These are phyloP conservation scores for Eustoma russellianum DNA, from an alignment of 257 asterid species.

Conservation along the genomic window DNA sequence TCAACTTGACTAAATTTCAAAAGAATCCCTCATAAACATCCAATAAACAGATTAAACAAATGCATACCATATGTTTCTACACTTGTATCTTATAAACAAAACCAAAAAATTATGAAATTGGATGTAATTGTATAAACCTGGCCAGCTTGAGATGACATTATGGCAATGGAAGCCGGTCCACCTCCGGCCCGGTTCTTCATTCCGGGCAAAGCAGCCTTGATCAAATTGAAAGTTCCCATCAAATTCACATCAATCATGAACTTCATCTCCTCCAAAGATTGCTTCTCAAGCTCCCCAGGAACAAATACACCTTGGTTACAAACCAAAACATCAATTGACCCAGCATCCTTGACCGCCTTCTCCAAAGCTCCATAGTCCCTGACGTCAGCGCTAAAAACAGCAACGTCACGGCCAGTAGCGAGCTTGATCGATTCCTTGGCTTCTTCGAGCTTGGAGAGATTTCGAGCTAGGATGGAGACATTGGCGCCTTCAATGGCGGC, in stretches of 20 bases:
- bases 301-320: constrained; percentile 83
- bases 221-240: constrained; percentile 70
- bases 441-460: constrained; percentile 50
- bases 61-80: too few species aligned
- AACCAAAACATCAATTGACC: constrained; percentile 74
- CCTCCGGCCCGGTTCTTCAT: constrained; percentile 60
- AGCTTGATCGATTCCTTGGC: constrained; percentile 69
- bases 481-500: constrained; percentile 63
- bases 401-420: constrained; percentile 79
- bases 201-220: constrained; percentile 82
- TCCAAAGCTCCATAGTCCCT: constrained; percentile 60
- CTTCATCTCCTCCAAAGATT: constrained; percentile 66
- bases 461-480: constrained; percentile 74
- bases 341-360: constrained; percentile 57
- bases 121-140: constrained; percentile 38
- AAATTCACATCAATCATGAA: constrained; percentile 86
- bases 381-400: constrained; percentile 69
- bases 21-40: neutral
- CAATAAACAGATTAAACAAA: neutral
- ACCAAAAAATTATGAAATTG: too few species aligned
- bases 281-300: constrained; percentile 60
- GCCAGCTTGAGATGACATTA: constrained; percentile 98
- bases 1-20: too few species aligned
- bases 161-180: constrained; percentile 75
- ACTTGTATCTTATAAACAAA: neutral